Evolutionary conservation across 192 early-diverging fungal species (phyloP).

Genomic region (Radiomyces spectabilis): DNA sequence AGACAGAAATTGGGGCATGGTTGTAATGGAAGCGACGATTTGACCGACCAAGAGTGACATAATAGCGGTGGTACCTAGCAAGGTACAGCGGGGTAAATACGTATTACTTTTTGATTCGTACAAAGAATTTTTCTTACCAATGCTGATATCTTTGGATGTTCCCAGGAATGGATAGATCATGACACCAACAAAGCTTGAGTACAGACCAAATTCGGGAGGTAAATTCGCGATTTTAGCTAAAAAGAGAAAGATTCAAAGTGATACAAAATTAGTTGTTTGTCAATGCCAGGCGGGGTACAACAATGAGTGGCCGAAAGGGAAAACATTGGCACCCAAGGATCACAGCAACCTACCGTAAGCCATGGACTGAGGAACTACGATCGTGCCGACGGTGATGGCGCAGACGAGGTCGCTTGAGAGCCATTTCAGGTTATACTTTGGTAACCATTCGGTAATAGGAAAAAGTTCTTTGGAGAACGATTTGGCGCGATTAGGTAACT

Average conservation of each 20-base stretch:
- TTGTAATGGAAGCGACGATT: conserved; percentile 29
- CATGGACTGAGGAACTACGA: conserved; percentile 70
- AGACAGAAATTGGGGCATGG: conserved; percentile 5
- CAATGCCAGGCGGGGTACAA: too few relatives aligned
- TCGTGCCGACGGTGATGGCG: conserved; percentile 64
- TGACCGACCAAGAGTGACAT: conserved; percentile 71
- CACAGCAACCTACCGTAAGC: conserved; percentile 43
- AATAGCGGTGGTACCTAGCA: conserved; percentile 42
- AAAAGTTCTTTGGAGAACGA: conserved; percentile 18
- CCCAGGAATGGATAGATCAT: conserved; percentile 65
- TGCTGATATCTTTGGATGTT: conserved; percentile 68
- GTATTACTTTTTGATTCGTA: too few relatives aligned
- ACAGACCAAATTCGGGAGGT: conserved; percentile 68
- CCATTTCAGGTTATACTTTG: conserved; percentile 45
- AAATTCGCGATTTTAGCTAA: conserved; percentile 62
- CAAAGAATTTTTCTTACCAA: conserved; percentile 41
- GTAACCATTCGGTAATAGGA: conserved; percentile 46
- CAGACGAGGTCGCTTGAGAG: conserved; percentile 59
- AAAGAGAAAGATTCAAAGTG: not conserved
- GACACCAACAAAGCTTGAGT: conserved; percentile 65
- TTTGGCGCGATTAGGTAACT: not conserved
- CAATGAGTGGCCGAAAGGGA: too few relatives aligned
- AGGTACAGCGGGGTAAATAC: not conserved
- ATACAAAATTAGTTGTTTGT: not conserved
- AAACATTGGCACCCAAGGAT: not conserved